Base-by-base conservation (phyloP, 331 rosid genomes). In the Telfairia occidentalis region DNA sequence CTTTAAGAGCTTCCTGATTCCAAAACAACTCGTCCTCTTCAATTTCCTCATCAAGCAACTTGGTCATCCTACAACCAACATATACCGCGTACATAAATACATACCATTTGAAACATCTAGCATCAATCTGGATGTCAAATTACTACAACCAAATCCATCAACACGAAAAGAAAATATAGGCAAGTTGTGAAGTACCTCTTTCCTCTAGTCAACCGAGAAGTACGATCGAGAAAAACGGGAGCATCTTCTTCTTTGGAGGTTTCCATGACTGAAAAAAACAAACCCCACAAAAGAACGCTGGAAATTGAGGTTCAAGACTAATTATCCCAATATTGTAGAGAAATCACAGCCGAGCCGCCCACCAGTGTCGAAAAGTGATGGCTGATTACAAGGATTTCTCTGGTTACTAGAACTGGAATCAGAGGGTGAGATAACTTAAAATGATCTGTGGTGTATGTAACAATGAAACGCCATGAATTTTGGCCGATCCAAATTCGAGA, bases 1-100 rank as follows among this genome's bases (percentile, higher is more conserved):
- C 96, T 83, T 87, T 90, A 58, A 95, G 97, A 83, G 99, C 97
- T 0, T 92, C 96, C 78, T 92, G 97, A 83, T 81, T 89, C 99
- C 97, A 95, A 83, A 95, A 95, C 77, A 79, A 5, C 46, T 95
- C 99, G 66, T 94, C 97, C 75, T 88, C 93, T 73, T 95, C 89
- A 37, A 84, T 0, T 80, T 95, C 96, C 0, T 88, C 96, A 76
- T 92, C 93, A 30, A 95, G 90, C 79, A 95, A 81, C 75, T 76
- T 90, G 16, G 83, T 88, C 83, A 90, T 82, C 76, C 97, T 57
- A 71, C 35, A 49, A 50, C 8, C 7, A 28, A 69, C 11, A 50
- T n/a, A 24, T 0, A 70, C 19, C 46, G 16, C 38, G 59, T 4
- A 10, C 72, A 30, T 35, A 37, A 29, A 5, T 11, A 32, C 26